Evolutionary conservation across 2,329 filamentous ascomycete genomes (phyloP).

Genomic region (Neonectria faginata): DNA sequence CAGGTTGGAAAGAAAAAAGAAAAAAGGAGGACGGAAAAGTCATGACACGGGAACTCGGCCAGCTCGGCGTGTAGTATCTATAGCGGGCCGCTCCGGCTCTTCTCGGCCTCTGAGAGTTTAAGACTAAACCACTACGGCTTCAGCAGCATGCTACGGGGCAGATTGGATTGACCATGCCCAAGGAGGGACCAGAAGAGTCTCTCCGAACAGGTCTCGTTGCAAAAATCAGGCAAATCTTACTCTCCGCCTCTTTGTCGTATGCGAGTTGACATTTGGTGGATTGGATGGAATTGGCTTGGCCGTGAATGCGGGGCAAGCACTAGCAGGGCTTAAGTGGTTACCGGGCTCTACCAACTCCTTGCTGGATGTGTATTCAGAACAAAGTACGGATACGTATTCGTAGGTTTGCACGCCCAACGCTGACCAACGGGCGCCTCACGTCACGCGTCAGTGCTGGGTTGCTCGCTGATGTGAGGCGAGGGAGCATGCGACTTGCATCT

Average conservation of each 20-base stretch:
- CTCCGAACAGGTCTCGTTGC: background rate
- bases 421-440: slow-evolving; percentile 19
- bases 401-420: slow-evolving; percentile 10
- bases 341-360: slow-evolving; percentile 10
- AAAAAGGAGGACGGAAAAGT: slow-evolving; percentile 26
- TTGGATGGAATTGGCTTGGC: slow-evolving; percentile 11
- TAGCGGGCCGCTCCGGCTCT: slow-evolving; percentile 4
- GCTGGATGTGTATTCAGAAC: background rate
- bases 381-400: background rate
- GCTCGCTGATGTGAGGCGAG: slow-evolving; percentile 17
- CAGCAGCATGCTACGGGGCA: background rate
- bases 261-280: slow-evolving; percentile 9
- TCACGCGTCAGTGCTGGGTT: slow-evolving; percentile 14
- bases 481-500: slow-evolving; percentile 6
- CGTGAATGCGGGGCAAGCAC: slow-evolving; percentile 26
- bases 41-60: slow-evolving; percentile 15
- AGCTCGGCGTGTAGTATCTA: background rate
- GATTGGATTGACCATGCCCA: background rate
- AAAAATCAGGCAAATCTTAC: background rate
- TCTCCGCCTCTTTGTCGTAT: slow-evolving; percentile 4
- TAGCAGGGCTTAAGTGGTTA: slow-evolving; percentile 30
- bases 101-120: background rate
- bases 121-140: background rate
- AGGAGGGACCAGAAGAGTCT: slow-evolving; percentile 6
- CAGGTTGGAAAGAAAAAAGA: slow-evolving; percentile 20